Conservation (phyloP, 1,284 basidiomycete species). For the Ganoderma multipileum region DNA sequence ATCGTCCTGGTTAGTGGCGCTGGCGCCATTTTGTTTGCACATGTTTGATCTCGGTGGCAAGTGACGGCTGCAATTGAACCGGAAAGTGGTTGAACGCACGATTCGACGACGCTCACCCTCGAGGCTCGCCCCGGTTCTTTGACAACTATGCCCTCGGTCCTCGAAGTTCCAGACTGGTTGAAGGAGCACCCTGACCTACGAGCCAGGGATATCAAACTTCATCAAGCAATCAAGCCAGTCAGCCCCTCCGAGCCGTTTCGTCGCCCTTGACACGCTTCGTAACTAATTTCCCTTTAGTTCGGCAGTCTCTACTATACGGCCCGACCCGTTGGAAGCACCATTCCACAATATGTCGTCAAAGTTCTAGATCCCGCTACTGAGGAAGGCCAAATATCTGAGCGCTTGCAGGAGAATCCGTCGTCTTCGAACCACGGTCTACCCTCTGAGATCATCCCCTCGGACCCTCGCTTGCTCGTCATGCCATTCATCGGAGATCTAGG, state of each 20-base stretch:
- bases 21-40: too few species aligned
- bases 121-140: too few species aligned
- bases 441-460: not conserved
- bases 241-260: not conserved
- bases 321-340: not conserved
- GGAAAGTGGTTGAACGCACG: too few species aligned
- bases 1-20: too few species aligned
- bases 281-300: not conserved
- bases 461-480: not conserved
- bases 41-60: too few species aligned
- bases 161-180: conserved; percentile 4
- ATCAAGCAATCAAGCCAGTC: not conserved
- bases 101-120: too few species aligned
- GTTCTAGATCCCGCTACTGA: not conserved
- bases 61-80: too few species aligned
- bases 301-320: not conserved
- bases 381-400: not conserved
- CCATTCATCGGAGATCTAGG: not conserved
- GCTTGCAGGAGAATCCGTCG: not conserved
- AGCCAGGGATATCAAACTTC: not conserved
- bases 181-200: not conserved
- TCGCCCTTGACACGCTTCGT: not conserved
- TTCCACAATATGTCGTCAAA: not conserved
- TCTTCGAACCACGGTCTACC: not conserved
- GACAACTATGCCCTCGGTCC: not conserved